Evolutionary conservation across 768 basidiomycete species (phyloP).

Genomic region (Pleurotus sapidus): DNA sequence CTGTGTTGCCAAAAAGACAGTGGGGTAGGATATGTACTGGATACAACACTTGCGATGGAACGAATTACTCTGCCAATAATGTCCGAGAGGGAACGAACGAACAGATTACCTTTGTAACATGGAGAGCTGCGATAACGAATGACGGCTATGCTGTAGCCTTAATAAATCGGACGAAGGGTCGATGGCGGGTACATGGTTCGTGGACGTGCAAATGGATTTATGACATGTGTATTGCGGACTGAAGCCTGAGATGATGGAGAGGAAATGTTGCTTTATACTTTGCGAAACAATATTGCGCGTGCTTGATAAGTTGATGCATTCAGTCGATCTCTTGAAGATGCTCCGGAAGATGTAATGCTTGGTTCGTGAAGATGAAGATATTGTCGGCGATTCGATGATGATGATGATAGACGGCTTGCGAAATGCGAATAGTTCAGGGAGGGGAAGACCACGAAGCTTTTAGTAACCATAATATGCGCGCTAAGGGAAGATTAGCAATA

Average conservation of each 20-base stretch:
- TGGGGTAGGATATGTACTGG: background rate
- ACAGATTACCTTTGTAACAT: too few relatives aligned
- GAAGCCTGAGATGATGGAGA: too few relatives aligned
- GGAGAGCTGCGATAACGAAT: too few relatives aligned
- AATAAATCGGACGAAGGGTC: too few relatives aligned
- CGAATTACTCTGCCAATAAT: too few relatives aligned
- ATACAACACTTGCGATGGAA: background rate
- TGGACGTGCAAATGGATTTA: background rate
- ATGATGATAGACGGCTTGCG: background rate
- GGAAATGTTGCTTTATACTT: background rate
- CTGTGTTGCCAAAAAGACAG: background rate
- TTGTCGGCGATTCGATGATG: background rate
- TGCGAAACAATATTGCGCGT: background rate
- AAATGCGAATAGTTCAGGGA: background rate
- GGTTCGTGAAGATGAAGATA: background rate
- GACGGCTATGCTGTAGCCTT: too few relatives aligned
- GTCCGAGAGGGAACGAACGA: too few relatives aligned
- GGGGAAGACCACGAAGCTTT: background rate
- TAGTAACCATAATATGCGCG: slow-evolving; percentile 65
- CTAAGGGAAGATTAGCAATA: slow-evolving; percentile 25
- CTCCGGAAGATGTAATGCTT: background rate
- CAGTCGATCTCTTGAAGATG: slow-evolving; percentile 4
- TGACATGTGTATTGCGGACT: too few relatives aligned
- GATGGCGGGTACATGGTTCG: background rate
- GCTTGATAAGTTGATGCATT: background rate